Evolutionary conservation across 2,329 filamentous ascomycete species (phyloP).

Genomic region (Ascosphaera acerosa): DNA sequence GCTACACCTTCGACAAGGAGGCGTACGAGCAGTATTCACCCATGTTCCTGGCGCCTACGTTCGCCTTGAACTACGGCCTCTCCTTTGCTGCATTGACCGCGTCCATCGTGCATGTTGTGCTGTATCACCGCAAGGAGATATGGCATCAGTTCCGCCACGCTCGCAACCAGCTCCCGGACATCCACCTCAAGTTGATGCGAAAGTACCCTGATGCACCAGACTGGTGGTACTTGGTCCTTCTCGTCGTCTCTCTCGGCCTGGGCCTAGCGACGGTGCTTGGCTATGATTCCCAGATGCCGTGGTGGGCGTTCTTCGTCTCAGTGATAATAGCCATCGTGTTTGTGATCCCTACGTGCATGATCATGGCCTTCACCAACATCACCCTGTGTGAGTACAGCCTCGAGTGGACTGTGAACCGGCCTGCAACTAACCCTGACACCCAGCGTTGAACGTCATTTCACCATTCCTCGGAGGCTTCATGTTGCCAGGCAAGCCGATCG

Average conservation of each 20-base stretch:
- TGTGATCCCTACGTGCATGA: constrained; percentile 9
- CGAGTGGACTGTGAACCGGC: neutral
- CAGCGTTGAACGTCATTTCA: constrained; percentile 9
- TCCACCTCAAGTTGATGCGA: constrained; percentile 38
- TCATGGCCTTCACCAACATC: constrained; percentile 8
- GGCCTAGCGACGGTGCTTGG: constrained; percentile 10
- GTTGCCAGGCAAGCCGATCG: constrained; percentile 9
- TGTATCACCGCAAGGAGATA: constrained; percentile 13
- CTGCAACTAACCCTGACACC: too few species aligned
- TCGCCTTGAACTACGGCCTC: constrained; percentile 14
- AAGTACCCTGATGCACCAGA: constrained; percentile 36
- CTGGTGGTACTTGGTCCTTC: constrained; percentile 29
- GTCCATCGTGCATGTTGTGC: constrained; percentile 11
- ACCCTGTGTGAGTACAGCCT: constrained; percentile 5
- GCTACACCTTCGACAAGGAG: constrained; percentile 11
- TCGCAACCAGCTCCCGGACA: constrained; percentile 19
- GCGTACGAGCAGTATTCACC: constrained; percentile 15
- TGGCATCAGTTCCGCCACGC: constrained; percentile 11
- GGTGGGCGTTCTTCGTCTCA: constrained; percentile 8
- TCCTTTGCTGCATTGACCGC: constrained; percentile 15
- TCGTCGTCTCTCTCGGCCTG: constrained; percentile 11
- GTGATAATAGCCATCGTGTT: constrained; percentile 7
- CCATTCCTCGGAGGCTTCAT: constrained; percentile 9
- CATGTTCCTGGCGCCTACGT: constrained; percentile 14
- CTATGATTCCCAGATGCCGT: constrained; percentile 7